A percentile compares a stretch with the other conserved stretches of the same genome.
Conservation (phyloP, 2,329 filamentous ascomycete species). For the Cladosporium sphaerospermum region DNA sequence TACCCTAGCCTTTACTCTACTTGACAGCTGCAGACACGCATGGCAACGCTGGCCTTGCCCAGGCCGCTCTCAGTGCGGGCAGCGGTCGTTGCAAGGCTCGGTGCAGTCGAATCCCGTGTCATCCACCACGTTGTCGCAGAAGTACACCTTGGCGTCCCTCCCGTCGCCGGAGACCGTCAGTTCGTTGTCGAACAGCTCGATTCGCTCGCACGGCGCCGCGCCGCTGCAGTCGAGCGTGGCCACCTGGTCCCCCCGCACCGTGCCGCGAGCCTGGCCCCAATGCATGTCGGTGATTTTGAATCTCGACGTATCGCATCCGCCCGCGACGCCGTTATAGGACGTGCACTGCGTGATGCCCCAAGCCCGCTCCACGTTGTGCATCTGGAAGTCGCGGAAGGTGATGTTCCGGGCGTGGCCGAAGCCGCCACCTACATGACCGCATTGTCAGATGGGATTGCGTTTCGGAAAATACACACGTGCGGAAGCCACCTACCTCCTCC, state of each 20-base stretch:
- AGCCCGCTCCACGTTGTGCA: slow-evolving; percentile 18
- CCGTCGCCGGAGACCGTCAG: slow-evolving; percentile 13
- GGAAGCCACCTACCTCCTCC: slow-evolving; percentile 37
- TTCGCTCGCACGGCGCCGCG: slow-evolving; percentile 21
- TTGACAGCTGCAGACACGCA: slow-evolving; percentile 10
- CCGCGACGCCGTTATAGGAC: slow-evolving; percentile 19
- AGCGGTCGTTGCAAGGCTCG: slow-evolving; percentile 9
- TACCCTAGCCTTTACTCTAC: not conserved
- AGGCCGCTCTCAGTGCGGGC: not conserved
- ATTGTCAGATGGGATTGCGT: slow-evolving; percentile 1
- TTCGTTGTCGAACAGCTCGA: slow-evolving; percentile 13
- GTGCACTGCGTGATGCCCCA: slow-evolving; percentile 28
- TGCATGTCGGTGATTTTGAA: slow-evolving; percentile 36
- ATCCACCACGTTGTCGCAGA: slow-evolving; percentile 11
- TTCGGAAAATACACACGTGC: not conserved
- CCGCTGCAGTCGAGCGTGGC: slow-evolving; percentile 26
- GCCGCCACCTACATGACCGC: slow-evolving; percentile 34
- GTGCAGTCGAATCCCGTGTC: slow-evolving; percentile 11
- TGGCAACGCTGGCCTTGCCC: not conserved
- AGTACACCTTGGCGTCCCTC: slow-evolving; percentile 3
- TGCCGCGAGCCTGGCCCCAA: slow-evolving; percentile 28
- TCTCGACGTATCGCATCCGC: slow-evolving; percentile 25
- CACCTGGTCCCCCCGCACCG: slow-evolving; percentile 16
- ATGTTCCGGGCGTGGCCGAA: slow-evolving; percentile 40
- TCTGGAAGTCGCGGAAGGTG: slow-evolving; percentile 29